Conservation (phyloP, 2,329 filamentous ascomycete genomes). For the Dothistroma pini region DNA sequence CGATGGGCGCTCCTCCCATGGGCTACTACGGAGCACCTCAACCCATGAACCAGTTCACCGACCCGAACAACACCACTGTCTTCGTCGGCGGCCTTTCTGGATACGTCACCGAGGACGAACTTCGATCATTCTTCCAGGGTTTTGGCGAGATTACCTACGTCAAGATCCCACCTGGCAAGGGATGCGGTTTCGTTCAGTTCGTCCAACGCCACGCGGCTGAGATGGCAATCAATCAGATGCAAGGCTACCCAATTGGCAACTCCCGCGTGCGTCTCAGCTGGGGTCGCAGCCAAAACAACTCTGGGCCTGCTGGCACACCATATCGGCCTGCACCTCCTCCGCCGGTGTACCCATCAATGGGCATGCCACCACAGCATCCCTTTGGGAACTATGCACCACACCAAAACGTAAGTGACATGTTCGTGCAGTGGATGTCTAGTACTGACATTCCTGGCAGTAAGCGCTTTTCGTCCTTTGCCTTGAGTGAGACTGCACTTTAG, state of each 20-base stretch:
- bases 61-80: constrained; percentile 99
- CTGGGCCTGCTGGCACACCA: constrained; percentile 88
- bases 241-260: constrained; percentile 98
- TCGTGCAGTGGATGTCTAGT: neutral
- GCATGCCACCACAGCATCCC: constrained; percentile 61
- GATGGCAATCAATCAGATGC: constrained; percentile 99
- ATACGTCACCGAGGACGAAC: constrained; percentile 98
- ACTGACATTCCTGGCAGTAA: constrained; percentile 29
- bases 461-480: constrained; percentile 37
- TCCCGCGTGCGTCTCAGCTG: constrained; percentile 95
- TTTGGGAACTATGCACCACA: constrained; percentile 63
- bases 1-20: constrained; percentile 66
- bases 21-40: constrained; percentile 65
- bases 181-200: constrained; percentile 98
- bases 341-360: constrained; percentile 65
- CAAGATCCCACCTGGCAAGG: constrained; percentile 99
- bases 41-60: constrained; percentile 99
- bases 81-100: constrained; percentile 96
- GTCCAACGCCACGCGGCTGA: constrained; percentile 97
- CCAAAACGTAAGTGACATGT: constrained; percentile 52
- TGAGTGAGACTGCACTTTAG: constrained; percentile 41
- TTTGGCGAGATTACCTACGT: constrained; percentile 99
- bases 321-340: constrained; percentile 89
- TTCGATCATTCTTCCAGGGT: constrained; percentile 99
- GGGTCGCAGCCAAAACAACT: constrained; percentile 99